These are phyloP conservation scores for Debaryomyces sp. DNA, from an alignment of 1,139 yeast genomes.

Conservation along the genomic window DNA sequence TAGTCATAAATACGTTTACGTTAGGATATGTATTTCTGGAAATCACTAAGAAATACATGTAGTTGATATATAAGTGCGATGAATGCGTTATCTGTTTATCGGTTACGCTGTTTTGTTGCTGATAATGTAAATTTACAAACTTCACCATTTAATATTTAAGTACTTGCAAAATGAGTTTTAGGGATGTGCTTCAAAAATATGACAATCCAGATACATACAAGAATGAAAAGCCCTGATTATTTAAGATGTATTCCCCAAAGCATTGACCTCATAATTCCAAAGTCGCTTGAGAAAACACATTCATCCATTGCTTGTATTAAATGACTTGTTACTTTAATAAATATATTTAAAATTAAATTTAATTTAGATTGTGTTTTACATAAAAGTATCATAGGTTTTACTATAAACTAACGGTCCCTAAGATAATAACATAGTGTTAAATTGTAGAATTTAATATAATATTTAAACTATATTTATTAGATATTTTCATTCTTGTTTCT, in stretches of 20 bases:
- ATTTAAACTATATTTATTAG: too few relatives aligned
- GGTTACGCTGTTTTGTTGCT: background rate
- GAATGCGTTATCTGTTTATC: too few relatives aligned
- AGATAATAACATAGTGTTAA: too few relatives aligned
- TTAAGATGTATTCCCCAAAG: conserved; percentile 65
- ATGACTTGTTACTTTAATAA: too few relatives aligned
- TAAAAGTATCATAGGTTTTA: too few relatives aligned
- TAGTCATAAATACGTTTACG: background rate
- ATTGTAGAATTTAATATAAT: too few relatives aligned
- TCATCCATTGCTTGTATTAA: conserved; percentile 60
- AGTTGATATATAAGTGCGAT: too few relatives aligned
- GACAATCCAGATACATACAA: conserved; percentile 30
- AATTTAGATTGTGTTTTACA: too few relatives aligned
- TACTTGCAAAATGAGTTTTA: conserved; percentile 30
- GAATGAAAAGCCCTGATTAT: conserved; percentile 61
- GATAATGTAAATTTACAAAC: background rate
- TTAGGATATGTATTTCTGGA: background rate
- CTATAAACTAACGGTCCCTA: too few relatives aligned
- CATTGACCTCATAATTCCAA: conserved; percentile 61
- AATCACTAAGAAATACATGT: too few relatives aligned
- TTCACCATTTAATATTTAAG: background rate
- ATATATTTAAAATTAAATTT: too few relatives aligned
- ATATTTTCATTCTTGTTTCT: too few relatives aligned
- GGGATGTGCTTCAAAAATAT: conserved; percentile 35
- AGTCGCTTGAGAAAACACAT: conserved; percentile 40